Conservation (phyloP, 371 early-diverging fungal genomes). For the Catenaria anguillulae region DNA sequence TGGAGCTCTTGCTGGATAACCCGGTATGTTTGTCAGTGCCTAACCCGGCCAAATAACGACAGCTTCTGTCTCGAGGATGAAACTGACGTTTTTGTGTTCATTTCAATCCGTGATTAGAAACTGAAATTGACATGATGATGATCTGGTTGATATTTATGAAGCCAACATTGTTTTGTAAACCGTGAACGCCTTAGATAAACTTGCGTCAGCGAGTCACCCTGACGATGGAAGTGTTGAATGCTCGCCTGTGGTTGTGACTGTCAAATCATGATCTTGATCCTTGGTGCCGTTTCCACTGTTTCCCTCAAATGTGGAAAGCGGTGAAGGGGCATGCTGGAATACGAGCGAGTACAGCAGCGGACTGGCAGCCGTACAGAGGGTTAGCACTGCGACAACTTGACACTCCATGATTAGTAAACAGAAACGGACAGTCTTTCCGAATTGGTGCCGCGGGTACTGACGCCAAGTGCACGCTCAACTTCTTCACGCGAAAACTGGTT, state of each 20-base stretch:
- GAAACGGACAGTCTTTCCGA: background rate
- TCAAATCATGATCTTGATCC: no score
- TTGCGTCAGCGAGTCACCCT: no score
- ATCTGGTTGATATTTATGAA: no score
- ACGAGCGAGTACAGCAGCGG: background rate
- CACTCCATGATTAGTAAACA: no score
- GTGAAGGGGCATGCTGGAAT: background rate
- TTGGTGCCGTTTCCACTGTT: no score
- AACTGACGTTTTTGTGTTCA: background rate
- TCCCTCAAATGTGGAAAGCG: no score
- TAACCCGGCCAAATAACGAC: no score
- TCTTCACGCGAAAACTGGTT: background rate
- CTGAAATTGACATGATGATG: slow-evolving; percentile 1
- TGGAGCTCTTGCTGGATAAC: slow-evolving; percentile 32
- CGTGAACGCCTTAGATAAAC: no score
- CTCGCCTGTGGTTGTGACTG: no score
- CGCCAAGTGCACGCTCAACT: background rate
- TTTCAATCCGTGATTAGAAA: background rate
- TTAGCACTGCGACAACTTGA: background rate
- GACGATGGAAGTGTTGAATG: background rate
- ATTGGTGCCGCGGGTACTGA: background rate
- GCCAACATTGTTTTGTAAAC: no score
- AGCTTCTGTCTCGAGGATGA: background rate
- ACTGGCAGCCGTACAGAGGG: background rate
- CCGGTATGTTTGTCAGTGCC: slow-evolving; percentile 12